Evolutionary conservation across 441 rosid species (phyloP).

Genomic region (Metrosideros polymorpha): DNA sequence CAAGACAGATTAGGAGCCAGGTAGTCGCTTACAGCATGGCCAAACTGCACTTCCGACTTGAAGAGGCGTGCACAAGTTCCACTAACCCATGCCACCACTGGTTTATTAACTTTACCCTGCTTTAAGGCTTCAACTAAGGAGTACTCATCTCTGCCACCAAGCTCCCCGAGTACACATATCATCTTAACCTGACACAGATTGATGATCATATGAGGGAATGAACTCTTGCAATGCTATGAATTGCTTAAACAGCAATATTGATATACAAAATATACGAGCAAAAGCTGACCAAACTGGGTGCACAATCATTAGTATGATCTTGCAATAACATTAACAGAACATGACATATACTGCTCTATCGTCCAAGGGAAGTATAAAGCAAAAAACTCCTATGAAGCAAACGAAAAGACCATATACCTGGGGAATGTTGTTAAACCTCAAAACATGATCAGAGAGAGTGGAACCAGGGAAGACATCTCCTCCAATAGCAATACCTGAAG

Average conservation of each 20-base stretch:
- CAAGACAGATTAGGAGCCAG: neutral
- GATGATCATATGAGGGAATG: conserved; percentile 3
- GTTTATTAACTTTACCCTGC: conserved; percentile 85
- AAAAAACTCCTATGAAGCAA: neutral
- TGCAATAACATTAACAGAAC: neutral
- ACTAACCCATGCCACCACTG: conserved; percentile 98
- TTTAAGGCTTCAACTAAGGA: conserved; percentile 93
- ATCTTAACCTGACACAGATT: conserved; percentile 55
- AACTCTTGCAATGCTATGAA: neutral
- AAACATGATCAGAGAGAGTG: conserved; percentile 82
- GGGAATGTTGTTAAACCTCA: conserved; percentile 93
- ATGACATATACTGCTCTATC: neutral
- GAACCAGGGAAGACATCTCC: conserved; percentile 99
- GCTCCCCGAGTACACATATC: conserved; percentile 94
- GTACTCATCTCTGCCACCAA: conserved; percentile 92
- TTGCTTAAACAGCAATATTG: neutral
- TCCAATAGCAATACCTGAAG: conserved; percentile 89
- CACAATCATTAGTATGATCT: neutral
- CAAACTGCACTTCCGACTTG: conserved; percentile 96
- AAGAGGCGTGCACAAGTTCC: conserved; percentile 95
- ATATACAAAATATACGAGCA: neutral
- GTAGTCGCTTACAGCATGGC: conserved; percentile 80
- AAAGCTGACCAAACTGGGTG: neutral
- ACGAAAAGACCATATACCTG: conserved; percentile 38
- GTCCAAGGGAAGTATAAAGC: neutral